Conservation (phyloP, 1,284 basidiomycete species). For the Sanghuangporus baumii region DNA sequence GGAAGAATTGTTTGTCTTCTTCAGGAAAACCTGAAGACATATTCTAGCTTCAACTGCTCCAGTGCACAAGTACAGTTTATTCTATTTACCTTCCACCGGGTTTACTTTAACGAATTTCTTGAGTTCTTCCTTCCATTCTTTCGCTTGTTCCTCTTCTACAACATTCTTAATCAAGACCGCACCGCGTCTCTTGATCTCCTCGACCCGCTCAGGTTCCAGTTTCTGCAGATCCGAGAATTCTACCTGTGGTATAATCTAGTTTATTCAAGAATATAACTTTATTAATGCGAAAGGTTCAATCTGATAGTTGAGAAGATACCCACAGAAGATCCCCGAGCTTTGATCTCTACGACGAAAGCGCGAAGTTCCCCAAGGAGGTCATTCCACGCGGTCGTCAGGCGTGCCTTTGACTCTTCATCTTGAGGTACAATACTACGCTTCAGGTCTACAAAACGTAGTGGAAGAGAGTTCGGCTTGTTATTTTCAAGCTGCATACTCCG, state of each 20-base stretch:
- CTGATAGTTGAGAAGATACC: slow-evolving; percentile 17
- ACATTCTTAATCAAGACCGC: slow-evolving; percentile 57
- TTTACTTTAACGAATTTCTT: slow-evolving; percentile 53
- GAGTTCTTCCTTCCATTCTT: slow-evolving; percentile 52
- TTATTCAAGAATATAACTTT: background rate
- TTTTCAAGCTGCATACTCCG: background rate
- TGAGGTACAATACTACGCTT: slow-evolving; percentile 47
- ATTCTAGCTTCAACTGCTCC: background rate
- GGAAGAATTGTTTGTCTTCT: slow-evolving; percentile 65
- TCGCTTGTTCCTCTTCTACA: slow-evolving; percentile 49
- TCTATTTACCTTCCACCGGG: slow-evolving; percentile 42
- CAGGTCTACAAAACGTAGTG: slow-evolving; percentile 39
- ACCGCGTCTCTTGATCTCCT: slow-evolving; percentile 49
- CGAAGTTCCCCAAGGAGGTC: slow-evolving; percentile 50
- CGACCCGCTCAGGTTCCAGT: slow-evolving; percentile 40
- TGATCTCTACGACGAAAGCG: slow-evolving; percentile 38
- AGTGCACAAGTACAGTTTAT: background rate
- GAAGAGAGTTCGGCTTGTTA: background rate
- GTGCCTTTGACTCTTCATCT: slow-evolving; percentile 47
- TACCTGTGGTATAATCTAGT: slow-evolving; percentile 52
- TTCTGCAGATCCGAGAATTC: slow-evolving; percentile 48
- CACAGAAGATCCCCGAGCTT: slow-evolving; percentile 44
- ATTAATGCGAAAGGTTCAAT: background rate
- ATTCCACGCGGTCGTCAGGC: slow-evolving; percentile 49
- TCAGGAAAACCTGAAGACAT: slow-evolving; percentile 39